phyloP scores from a whole-genome alignment of 108 stramenopile species.

The Fragilariopsis cylindrus region DNA sequence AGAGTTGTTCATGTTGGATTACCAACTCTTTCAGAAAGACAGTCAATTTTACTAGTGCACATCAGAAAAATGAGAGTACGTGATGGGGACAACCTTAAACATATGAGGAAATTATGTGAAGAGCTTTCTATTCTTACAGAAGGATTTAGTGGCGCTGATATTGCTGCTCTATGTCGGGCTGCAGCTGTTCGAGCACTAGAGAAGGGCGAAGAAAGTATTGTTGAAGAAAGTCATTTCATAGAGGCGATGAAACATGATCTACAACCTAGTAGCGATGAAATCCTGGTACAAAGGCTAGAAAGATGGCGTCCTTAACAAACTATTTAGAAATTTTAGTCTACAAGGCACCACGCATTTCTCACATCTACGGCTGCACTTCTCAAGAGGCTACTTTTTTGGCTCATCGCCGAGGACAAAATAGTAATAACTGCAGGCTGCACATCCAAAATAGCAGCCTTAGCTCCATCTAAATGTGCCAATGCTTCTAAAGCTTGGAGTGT shows the following conservation, averaged over 20 bases:
- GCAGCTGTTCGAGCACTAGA: conserved; percentile 72
- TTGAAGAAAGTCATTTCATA: conserved; percentile 46
- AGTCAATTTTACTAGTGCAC: conserved; percentile 68
- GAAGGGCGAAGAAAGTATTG: conserved; percentile 16
- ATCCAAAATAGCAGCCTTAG: conserved; percentile 11
- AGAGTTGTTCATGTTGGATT: conserved; percentile 74
- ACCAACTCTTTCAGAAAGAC: conserved; percentile 52
- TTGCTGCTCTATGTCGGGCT: conserved; percentile 78
- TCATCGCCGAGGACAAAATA: conserved; percentile 44
- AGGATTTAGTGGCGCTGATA: conserved; percentile 88
- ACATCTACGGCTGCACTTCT: conserved; percentile 51
- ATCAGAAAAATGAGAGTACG: conserved; percentile 52
- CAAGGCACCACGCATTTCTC: conserved; percentile 46
- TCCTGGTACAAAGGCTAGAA: conserved; percentile 41
- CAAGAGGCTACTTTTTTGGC: conserved; percentile 39
- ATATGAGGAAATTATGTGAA: conserved; percentile 37
- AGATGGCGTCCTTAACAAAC: conserved; percentile 46
- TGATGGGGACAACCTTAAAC: background rate
- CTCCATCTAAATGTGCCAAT: conserved; percentile 20
- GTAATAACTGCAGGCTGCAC: conserved; percentile 45
- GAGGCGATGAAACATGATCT: conserved; percentile 48
- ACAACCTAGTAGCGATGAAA: conserved; percentile 48
- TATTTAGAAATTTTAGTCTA: conserved; percentile 10
- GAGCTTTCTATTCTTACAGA: conserved; percentile 46
- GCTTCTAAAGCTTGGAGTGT: conserved; percentile 43